Evolutionary conservation across 106 monocot genomes (phyloP), one percentile per base, ranked within the genome.

Genomic region (Allium cepa): DNA sequence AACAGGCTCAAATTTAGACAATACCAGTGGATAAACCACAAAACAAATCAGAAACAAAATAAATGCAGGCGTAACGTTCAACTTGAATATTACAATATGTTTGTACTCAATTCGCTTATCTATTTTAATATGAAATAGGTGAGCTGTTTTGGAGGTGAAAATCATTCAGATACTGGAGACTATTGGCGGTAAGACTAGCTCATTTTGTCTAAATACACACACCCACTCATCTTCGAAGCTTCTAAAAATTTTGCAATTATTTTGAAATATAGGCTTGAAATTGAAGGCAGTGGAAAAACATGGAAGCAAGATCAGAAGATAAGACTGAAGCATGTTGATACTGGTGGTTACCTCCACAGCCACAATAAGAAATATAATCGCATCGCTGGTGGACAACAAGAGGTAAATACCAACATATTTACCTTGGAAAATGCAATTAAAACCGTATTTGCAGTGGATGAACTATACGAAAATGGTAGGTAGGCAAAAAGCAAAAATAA

Each of bases 271-370:
- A 85, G 88, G 62, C 69, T 88, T 65, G 85, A 88, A 55, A 83
- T 93, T 47, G 88, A 85, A 66, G 85, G 88, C 1, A 67, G 62
- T 62, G 88, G 79, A 7, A 83, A 88, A 70, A 64, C 69, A 68
- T 88, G 88, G 93, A 93, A 77, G 75, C 85, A 79, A 75, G 88
- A 88, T 66, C 85, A 93, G 45, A 74, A 67, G 46, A 59, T 85
- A 22, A 83, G 85, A 56, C 77, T 93, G 48, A 70, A 66, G 17
- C 93, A 93, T 65, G 66, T 93, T 45, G 85, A 93, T 64, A 93
- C 88, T 8, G 82, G 83, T 22, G 93, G 83, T 64, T 88, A 93
- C 77, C 76, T 88, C 17, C 93, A 93, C 59, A 85, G 81, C 51
- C 93, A 88, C 67, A 72, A 93, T 71, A 85, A 88, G 67, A 93